Base-by-base conservation (phyloP, 305 asterid species). In the Fraxinus ornus region DNA sequence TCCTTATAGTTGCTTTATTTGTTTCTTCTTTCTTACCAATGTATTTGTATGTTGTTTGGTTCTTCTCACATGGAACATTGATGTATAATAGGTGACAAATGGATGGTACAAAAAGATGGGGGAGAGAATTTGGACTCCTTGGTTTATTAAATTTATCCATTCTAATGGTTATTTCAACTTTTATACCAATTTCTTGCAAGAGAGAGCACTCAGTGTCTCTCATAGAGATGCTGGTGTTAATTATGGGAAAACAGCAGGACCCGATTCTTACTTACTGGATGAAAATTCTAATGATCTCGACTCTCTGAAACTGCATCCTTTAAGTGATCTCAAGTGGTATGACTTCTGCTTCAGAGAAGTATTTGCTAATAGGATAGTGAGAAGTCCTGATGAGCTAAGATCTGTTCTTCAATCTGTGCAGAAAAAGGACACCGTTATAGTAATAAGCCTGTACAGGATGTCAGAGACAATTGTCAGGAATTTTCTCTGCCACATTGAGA, bases 71-170 rank as follows among this genome's bases (percentile, higher is more conserved):
- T 5, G 36, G 57, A 77, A 55, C 76, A 74, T 5, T 66, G 39
- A 75, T 83, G 6, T 47, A 33, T 77, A 4, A 64, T 77, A 93
- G 98, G 96, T 95, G 77, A 91, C 98, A 60, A 95, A 88, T 76
- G 95, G 98, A 82, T 95, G 98, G 98, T 95, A 92, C 92, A 95
- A 90, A 84, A 93, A 86, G 89, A 81, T 89, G 90, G 97, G 98
- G 49, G 98, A 95, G 86, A 95, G 85, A 86, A 95, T 95, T 77
- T 95, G 98, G 98, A 95, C 98, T 64, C 98, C 98, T 4, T 95
- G 98, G 98, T 95, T 93, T 82, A 91, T 95, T 76, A 93, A 95
- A 85, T 95, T 95, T 85, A 88, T 93, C 77, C 97, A 95, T 24
- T 88, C 91, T 77, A 93, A 81, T 52, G 97, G 97, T 8, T 95